Evolutionary conservation across 2,329 filamentous ascomycete genomes (phyloP), one percentile per base, ranked within the genome.

Genomic region (Aspergillus intermedius): DNA sequence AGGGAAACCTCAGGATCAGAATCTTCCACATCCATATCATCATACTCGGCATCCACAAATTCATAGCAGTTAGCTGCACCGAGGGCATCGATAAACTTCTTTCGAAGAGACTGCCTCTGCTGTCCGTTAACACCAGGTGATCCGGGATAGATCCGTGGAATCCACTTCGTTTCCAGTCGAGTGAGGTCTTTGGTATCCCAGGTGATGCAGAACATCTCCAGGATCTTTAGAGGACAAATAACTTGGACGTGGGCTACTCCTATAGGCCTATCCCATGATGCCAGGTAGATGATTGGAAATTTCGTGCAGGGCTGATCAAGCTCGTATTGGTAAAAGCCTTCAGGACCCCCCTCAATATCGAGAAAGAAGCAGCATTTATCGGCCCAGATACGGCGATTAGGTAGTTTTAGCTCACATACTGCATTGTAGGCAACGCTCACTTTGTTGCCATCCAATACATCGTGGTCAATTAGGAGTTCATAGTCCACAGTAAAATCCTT

Each of bases 341-440:
- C 54, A 15, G 63, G 65, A 1, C 64, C 65, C 5, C 64, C 65
- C 35, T 66, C 53, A 12, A 68, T 30, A 30, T 56, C 48, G 23
- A 68, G 44, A 15, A 45, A 43, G 30, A 67, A 55, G n/a, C 56
- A 58, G 42, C 65, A 68, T 44, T 54, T 57, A 32, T 67, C 57
- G 5, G 62, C 52, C 56, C 59, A 66, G 35, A 67, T 60, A 30
- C 51, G 55, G 32, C 58, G 59, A 22, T 64, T 57, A 32, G 61
- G 51, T 15, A 64, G 52, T 15, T 52, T 54, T 23, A 68, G 37
- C 0, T 58, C 63, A 46, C 64, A 68, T 8, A 62, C 44, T 3
- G 62, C 62, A 41, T 59, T 51, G 37, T 63, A 66, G n/a, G 46
- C 55, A 17, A 63, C 37, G 8, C 39, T 37, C 13, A 61, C 21